Base-by-base conservation (phyloP, 768 basidiomycete genomes). In the Dictyophora rubrovolvata region DNA sequence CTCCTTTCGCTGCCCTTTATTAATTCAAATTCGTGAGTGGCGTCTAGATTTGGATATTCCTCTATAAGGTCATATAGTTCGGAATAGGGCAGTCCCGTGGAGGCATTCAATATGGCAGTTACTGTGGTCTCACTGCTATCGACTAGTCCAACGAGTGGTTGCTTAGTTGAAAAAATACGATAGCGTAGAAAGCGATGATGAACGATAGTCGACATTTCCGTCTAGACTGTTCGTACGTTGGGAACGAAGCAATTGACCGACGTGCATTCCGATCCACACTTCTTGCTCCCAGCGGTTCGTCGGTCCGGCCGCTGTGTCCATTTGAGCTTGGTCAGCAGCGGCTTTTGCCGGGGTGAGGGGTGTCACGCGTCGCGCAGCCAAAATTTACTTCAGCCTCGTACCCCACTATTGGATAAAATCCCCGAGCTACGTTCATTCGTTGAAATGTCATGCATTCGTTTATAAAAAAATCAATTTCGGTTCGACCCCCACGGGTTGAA, bases 1-100 rank as follows among this genome's bases (percentile, higher is more conserved):
- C 58, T 54, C 56, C 66, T 28, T 33, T 55, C 54, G 20, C 54
- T 55, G 16, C 54, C 54, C 20, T 22, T n/a, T 20, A 55, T 35
- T 10, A 55, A 37, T 37, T 55, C 28, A 33, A 55, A 55, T 11
- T 46, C 5, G 28, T 55, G 36, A 46, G 21, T 46, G 12, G 54
- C 54, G 3, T n/a, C 18, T 37, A 55, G 18, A 35, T 42, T 14
- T 9, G 54, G 54, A 55, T 55, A 21, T 22, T 46, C 54, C 42
- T 55, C 54, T 17, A 55, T 46, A 20, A 55, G 14, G 42, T 55
- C 54, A 46, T 42, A 55, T 34, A 55, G 36, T n/a, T 55, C 54
- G 1, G 54, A 42, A 33, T 55, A 55, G 17, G 35, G n/a, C 54
- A 34, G 16, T 47, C 35, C 54, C 10, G 54, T 55, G 12, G 54